phyloP scores from a whole-genome alignment of 1,284 basidiomycete genomes.

The Ceratobasidium sp. region DNA sequence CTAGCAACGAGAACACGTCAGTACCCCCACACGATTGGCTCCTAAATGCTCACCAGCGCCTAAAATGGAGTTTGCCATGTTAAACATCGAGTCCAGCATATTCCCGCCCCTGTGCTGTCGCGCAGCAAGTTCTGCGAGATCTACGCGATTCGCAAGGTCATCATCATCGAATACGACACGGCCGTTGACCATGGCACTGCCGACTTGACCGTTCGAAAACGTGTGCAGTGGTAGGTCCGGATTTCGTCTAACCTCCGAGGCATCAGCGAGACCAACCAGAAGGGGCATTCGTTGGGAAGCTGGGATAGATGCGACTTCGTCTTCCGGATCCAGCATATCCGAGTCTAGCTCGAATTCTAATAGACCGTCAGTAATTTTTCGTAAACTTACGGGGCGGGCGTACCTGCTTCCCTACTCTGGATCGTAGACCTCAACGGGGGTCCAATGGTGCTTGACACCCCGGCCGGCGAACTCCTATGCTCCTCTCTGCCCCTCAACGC shows the following conservation, averaged over 20 bases:
- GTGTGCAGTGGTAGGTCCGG: slow-evolving; percentile 61
- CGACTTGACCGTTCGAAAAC: slow-evolving; percentile 51
- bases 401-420: slow-evolving; percentile 74
- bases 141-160: slow-evolving; percentile 51
- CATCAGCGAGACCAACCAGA: slow-evolving; percentile 73
- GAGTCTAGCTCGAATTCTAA: slow-evolving; percentile 77
- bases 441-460: slow-evolving; percentile 50
- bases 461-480: neutral
- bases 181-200: slow-evolving; percentile 31
- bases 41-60: slow-evolving; percentile 73
- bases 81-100: slow-evolving; percentile 82
- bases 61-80: slow-evolving; percentile 96
- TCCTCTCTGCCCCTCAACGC: slow-evolving; percentile 6
- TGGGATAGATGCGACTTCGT: slow-evolving; percentile 52
- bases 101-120: slow-evolving; percentile 76
- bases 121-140: slow-evolving; percentile 69
- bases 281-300: slow-evolving; percentile 68
- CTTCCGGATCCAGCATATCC: slow-evolving; percentile 68
- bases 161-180: slow-evolving; percentile 45
- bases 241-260: slow-evolving; percentile 62
- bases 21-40: no score
- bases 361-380: slow-evolving; percentile 40
- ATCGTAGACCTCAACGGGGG: slow-evolving; percentile 70
- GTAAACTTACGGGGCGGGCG: slow-evolving; percentile 48
- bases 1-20: slow-evolving; percentile 53